These are phyloP conservation scores for Colletotrichum paranaense DNA, from an alignment of 2,329 filamentous ascomycete genomes.

Conservation along the genomic window DNA sequence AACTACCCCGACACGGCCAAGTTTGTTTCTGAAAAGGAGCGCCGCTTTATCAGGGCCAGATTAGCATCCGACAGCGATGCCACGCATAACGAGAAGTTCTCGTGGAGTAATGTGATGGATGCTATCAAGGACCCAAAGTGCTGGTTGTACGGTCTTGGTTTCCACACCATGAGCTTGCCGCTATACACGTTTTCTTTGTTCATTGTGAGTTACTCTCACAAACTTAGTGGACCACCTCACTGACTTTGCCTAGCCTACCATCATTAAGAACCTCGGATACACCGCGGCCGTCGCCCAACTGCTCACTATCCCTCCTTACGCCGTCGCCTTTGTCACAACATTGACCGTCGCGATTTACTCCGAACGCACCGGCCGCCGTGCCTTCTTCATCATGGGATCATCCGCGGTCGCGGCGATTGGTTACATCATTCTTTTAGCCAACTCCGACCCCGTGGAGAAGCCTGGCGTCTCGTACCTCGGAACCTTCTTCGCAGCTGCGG, in stretches of 20 bases:
- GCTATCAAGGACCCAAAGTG: conserved; percentile 76
- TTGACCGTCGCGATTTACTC: conserved; percentile 69
- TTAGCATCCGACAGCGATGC: conserved; percentile 77
- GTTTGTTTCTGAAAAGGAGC: conserved; percentile 66
- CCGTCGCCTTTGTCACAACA: conserved; percentile 70
- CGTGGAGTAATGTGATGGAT: conserved; percentile 72
- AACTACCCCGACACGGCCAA: conserved; percentile 72
- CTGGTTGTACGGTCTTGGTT: conserved; percentile 78
- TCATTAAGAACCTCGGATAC: conserved; percentile 66
- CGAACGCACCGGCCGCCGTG: conserved; percentile 67
- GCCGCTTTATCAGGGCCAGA: conserved; percentile 69
- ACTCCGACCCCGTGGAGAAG: conserved; percentile 54
- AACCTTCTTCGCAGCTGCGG: conserved; percentile 72
- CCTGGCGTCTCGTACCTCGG: conserved; percentile 70
- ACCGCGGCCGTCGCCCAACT: conserved; percentile 65
- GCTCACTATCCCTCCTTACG: conserved; percentile 73
- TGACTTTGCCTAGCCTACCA: conserved; percentile 54
- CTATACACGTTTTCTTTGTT: conserved; percentile 68
- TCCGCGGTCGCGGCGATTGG: conserved; percentile 69
- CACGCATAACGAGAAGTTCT: conserved; percentile 75
- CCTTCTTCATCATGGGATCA: conserved; percentile 72
- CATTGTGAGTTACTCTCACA: conserved; percentile 49
- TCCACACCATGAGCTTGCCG: conserved; percentile 78
- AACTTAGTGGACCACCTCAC: not conserved
- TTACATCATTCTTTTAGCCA: conserved; percentile 69